A percentile compares a stretch with the other conserved stretches of the same genome.
phyloP scores from a whole-genome alignment of 148 eudicot genomes.

The Dianthus caryophyllus region DNA sequence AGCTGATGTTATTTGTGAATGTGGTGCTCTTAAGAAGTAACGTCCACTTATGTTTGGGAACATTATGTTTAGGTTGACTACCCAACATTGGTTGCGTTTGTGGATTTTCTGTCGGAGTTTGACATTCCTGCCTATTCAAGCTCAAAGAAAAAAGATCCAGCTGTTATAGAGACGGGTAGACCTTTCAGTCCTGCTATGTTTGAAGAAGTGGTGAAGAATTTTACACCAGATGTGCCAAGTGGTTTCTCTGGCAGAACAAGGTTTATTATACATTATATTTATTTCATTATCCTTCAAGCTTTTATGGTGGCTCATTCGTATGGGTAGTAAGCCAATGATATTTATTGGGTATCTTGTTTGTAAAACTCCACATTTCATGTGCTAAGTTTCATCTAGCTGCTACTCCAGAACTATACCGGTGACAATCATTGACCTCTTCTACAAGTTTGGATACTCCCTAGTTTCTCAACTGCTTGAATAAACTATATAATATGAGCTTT shows the following conservation, averaged over 20 bases:
- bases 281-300: neutral
- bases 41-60: neutral
- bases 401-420: too few species aligned
- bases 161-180: constrained; percentile 58
- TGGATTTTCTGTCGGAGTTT: constrained; percentile 59
- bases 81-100: constrained; percentile 78
- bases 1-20: neutral
- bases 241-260: constrained; percentile 78
- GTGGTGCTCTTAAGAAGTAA: neutral
- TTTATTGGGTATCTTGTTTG: neutral
- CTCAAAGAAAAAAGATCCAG: constrained; percentile 49
- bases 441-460: too few species aligned
- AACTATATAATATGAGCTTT: neutral
- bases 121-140: constrained; percentile 47
- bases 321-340: neutral
- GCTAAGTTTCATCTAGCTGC: neutral
- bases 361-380: neutral
- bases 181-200: constrained; percentile 80
- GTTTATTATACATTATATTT: constrained; percentile 27
- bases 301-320: neutral
- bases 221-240: constrained; percentile 78
- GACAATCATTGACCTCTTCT: neutral
- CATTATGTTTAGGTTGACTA: constrained; percentile 46
- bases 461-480: neutral
- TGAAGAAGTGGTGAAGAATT: constrained; percentile 68